phyloP scores from a whole-genome alignment of 2,329 filamentous ascomycete species.

The Penicillium sp. region DNA sequence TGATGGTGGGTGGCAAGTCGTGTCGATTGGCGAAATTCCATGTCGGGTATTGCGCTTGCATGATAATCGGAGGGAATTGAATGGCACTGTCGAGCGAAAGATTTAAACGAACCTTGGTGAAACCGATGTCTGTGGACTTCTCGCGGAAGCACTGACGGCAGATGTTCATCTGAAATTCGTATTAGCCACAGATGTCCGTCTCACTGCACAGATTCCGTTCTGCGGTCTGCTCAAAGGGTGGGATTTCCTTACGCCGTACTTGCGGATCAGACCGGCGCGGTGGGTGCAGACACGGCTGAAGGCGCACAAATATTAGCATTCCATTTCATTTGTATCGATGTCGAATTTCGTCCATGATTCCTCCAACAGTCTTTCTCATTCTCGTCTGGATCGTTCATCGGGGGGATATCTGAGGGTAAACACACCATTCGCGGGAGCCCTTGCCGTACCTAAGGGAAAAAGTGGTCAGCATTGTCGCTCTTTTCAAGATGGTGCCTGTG shows the following conservation, averaged over 20 bases:
- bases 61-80: slow-evolving; percentile 1
- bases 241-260: slow-evolving; percentile 67
- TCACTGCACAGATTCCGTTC: background rate
- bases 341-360: slow-evolving; percentile 14
- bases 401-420: slow-evolving; percentile 25
- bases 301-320: slow-evolving; percentile 26
- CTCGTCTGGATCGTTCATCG: slow-evolving; percentile 13
- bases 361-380: slow-evolving; percentile 8
- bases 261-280: slow-evolving; percentile 98
- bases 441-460: slow-evolving; percentile 62
- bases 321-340: slow-evolving; percentile 25
- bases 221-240: background rate
- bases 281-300: slow-evolving; percentile 80
- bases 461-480: slow-evolving; percentile 19
- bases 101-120: slow-evolving; percentile 58
- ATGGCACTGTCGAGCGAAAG: background rate
- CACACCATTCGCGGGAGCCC: slow-evolving; percentile 90
- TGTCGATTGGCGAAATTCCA: background rate
- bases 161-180: slow-evolving; percentile 46
- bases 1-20: background rate
- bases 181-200: slow-evolving; percentile 22
- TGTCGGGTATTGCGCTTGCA: background rate
- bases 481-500: slow-evolving; percentile 10
- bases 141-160: slow-evolving; percentile 68
- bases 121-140: slow-evolving; percentile 65